Base-by-base conservation (phyloP, 495 filamentous ascomycete genomes). In the Aspergillus ellipticus region DNA sequence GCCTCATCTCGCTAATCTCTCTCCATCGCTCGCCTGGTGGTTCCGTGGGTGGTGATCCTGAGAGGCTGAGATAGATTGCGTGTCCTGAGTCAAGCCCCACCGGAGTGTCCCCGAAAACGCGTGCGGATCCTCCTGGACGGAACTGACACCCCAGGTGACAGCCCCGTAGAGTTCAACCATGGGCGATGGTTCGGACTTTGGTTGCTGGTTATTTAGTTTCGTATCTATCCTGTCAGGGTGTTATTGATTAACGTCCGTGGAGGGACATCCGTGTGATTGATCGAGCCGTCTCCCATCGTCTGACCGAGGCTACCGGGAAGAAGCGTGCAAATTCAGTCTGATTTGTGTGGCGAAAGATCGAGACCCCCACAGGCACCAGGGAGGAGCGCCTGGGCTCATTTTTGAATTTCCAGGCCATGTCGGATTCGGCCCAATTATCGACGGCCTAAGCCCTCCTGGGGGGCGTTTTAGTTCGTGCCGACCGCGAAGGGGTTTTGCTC, bases 311-410 rank as follows among this genome's bases (percentile, higher is more conserved):
- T 15, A 39, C 11, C 11, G 2, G 11, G 2, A 13, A 15, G 9
- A 24, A 24, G 41, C 13, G 43, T n/a, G 43, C 21, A n/a, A 47
- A 24, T 26, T 29, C 6, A 16, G 20, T 28, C 24, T 48, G 22
- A 16, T 28, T 48, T 48, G 45, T 48, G 45, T 22, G 24, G 45
- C 45, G 26, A 48, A 48, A 28, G 28, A 48, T 16, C 28, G 22
- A 29, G 45, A 39, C 19, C 45, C 24, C 45, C 45, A 48, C 45
- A 48, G 45, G 22, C 45, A 48, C 24, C 45, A 28, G 45, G n/a
- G 24, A 29, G 45, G 45, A 28, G 26, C 45, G 45, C 45, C 45
- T 28, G 45, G 45, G 45, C 45, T 48, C 45, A 48, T 29, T 48
- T 48, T 48, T 48, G 22, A 48, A 48, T 48, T 48, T 48, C 45